These are phyloP conservation scores for Tylopilus intermedius DNA, from an alignment of 768 basidiomycete genomes.

Conservation along the genomic window DNA sequence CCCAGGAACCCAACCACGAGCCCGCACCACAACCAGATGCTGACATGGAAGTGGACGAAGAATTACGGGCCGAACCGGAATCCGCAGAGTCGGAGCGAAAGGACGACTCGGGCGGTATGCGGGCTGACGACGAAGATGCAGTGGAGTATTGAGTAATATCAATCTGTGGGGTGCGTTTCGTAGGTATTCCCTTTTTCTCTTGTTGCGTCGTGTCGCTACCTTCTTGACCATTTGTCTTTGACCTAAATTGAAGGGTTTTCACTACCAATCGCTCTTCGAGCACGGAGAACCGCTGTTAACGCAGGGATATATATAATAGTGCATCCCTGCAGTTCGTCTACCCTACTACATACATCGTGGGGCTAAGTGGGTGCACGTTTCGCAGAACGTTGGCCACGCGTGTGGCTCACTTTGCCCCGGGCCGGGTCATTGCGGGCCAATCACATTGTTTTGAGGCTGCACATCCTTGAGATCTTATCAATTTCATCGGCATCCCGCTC, in stretches of 20 bases:
- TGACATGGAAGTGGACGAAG: constrained; percentile 35
- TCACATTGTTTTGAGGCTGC: neutral
- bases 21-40: constrained; percentile 21
- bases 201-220: constrained; percentile 3
- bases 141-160: constrained; percentile 58
- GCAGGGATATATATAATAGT: neutral
- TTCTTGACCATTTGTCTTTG: constrained; percentile 18
- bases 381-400: neutral
- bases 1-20: constrained; percentile 16
- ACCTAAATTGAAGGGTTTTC: constrained; percentile 6
- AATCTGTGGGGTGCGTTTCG: constrained; percentile 25
- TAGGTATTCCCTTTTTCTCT: constrained; percentile 17
- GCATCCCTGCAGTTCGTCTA: neutral
- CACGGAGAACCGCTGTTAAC: neutral
- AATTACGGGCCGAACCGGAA: constrained; percentile 33
- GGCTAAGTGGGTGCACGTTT: neutral
- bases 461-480: neutral
- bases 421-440: neutral
- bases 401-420: neutral
- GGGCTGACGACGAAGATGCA: constrained; percentile 74
- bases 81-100: constrained; percentile 43
- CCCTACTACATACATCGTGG: neutral
- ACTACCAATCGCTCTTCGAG: neutral
- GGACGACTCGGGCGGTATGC: constrained; percentile 49
- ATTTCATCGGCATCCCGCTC: neutral